Evolutionary conservation across 179 eudicot species (phyloP).

Genomic region (Beta lomatogona): DNA sequence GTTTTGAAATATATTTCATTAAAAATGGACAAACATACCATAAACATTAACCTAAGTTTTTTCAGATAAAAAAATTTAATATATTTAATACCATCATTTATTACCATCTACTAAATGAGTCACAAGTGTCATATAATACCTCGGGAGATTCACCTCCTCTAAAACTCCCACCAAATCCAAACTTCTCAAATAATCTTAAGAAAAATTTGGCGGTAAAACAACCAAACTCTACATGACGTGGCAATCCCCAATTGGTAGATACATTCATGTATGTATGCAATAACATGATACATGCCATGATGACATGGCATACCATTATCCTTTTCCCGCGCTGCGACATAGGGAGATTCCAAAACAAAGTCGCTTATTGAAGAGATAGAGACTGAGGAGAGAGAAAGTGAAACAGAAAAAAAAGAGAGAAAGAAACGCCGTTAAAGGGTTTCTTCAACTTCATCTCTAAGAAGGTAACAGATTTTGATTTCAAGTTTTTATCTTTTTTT

Average conservation of each 20-base stretch:
- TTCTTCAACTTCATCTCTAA: background rate
- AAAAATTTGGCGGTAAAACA: constrained; percentile 29
- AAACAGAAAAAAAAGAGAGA: background rate
- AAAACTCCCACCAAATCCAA: too few relatives aligned
- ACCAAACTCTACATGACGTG: constrained; percentile 19
- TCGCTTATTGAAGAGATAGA: constrained; percentile 2
- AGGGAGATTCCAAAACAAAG: constrained; percentile 35
- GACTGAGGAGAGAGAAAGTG: constrained; percentile 10
- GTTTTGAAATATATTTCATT: too few relatives aligned
- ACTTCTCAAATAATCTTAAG: too few relatives aligned
- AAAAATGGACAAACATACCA: too few relatives aligned
- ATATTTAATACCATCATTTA: too few relatives aligned
- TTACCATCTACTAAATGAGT: too few relatives aligned
- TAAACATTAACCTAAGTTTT: too few relatives aligned
- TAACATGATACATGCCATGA: background rate
- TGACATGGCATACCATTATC: constrained; percentile 4
- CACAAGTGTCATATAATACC: too few relatives aligned
- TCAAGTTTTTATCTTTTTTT: background rate
- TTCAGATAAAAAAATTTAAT: too few relatives aligned
- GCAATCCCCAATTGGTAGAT: background rate
- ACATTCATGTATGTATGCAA: constrained; percentile 6
- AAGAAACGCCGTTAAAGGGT: background rate
- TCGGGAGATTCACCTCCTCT: too few relatives aligned
- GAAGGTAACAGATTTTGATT: constrained; percentile 10
- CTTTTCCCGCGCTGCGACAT: constrained; percentile 33